Base-by-base conservation (phyloP, 371 early-diverging fungal species). In the Mucor ambiguus region DNA sequence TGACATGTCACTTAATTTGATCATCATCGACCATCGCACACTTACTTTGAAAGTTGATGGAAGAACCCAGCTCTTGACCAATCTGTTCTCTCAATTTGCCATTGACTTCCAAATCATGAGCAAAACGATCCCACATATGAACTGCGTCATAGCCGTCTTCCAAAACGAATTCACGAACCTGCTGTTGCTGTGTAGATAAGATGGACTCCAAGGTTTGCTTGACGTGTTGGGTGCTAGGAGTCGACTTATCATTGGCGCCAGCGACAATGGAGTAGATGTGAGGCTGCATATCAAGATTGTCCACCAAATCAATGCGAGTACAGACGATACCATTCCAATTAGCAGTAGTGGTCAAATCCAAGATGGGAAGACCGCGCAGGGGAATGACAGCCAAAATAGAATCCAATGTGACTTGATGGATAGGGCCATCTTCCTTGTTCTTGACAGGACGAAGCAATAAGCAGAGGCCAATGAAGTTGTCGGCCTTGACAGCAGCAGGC, bases 21-120 rank as follows among this genome's bases (percentile, higher is more conserved):
- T 26, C 52, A 52, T 52, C 28, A 52, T 52, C 26, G 28, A 14
- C 14, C 14, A 26, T 28, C 24, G 5, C 24, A 26, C 24, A 56
- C 76, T 74, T 80, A 80, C 83, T 75, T 77, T 80, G 83, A 63
- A 80, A 75, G 5, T 63, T 24, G 20, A 83, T 79, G 5, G 83
- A 83, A 16, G 76, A 77, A 12, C 63, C 73, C 41, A 83, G 38
- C 62, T 83, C 83, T 60, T 76, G 69, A 4, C 72, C 71, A 60
- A 83, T 78, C 38, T 75, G 73, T 26, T 74, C 71, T 14, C 61
- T 67, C 20, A 80, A 67, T 20, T 77, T 73, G 22, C 48, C 49
- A 20, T 70, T 70, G 22, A 83, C 79, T 22, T 70, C 55, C 32
- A 66, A 70, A 60, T 73, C 76, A 9, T 66, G 29, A 22, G 79